Evolutionary conservation across 352 stramenopile species (phyloP).

Genomic region (Phytophthora brassicae): DNA sequence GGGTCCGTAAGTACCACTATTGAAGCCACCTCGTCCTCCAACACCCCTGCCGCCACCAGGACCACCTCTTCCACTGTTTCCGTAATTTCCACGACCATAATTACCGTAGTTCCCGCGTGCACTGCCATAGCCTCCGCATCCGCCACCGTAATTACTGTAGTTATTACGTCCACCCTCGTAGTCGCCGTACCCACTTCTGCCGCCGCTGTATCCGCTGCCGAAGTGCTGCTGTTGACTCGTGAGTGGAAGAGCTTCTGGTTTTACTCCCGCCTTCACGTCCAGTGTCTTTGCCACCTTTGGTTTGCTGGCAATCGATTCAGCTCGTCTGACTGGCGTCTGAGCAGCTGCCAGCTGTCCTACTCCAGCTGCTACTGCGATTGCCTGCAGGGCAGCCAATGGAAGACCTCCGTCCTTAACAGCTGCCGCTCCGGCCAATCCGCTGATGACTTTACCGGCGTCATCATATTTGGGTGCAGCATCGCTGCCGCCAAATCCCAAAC

Average conservation of each 20-base stretch:
- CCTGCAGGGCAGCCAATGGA: neutral
- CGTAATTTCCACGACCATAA: too few species aligned
- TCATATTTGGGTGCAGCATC: neutral
- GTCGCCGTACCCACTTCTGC: too few species aligned
- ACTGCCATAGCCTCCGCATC: neutral
- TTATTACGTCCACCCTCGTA: too few species aligned
- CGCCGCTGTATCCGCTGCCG: too few species aligned
- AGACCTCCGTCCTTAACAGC: neutral
- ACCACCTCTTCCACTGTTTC: too few species aligned
- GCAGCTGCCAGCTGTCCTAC: neutral
- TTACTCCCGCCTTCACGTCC: neutral
- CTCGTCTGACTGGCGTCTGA: neutral
- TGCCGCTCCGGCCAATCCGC: neutral
- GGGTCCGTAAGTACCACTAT: neutral
- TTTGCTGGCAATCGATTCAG: neutral
- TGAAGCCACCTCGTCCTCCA: neutral
- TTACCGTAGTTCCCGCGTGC: too few species aligned
- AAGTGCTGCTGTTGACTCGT: too few species aligned
- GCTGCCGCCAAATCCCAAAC: neutral
- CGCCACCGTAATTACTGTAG: neutral
- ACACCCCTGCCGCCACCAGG: too few species aligned
- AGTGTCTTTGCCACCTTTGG: neutral
- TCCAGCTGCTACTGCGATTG: neutral
- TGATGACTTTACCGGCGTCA: neutral
- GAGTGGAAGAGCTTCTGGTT: too few species aligned